Conservation (phyloP, 2,329 filamentous ascomycete species). For the Pseudogymnoascus sp. region DNA sequence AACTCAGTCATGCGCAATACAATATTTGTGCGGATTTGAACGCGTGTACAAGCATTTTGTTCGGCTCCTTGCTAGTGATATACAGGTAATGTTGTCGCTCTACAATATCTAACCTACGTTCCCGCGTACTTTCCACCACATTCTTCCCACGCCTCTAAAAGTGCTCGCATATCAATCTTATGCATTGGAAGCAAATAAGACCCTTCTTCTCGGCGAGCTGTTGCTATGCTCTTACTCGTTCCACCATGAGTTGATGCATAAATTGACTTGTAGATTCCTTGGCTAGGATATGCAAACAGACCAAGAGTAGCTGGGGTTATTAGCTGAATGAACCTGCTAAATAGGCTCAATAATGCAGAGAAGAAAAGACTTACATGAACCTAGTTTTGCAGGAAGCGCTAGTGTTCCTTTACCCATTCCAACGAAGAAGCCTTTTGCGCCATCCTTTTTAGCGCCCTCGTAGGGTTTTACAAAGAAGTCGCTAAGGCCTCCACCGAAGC, state of each 20-base stretch:
- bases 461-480: constrained; percentile 15
- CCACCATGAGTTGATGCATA: background rate
- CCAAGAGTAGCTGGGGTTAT: constrained; percentile 31
- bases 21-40: no score
- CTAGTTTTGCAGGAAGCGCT: constrained; percentile 12
- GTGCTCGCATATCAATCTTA: background rate
- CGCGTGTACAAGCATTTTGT: no score
- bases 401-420: constrained; percentile 15
- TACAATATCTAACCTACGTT: background rate
- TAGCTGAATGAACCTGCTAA: background rate
- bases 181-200: background rate
- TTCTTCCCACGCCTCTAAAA: background rate
- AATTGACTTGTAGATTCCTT: constrained; percentile 14
- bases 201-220: background rate
- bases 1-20: no score
- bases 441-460: constrained; percentile 15
- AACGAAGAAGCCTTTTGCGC: constrained; percentile 11
- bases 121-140: background rate
- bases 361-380: background rate
- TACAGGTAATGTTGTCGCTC: background rate
- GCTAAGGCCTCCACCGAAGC: constrained; percentile 13
- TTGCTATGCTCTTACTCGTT: background rate
- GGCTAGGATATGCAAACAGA: constrained; percentile 15
- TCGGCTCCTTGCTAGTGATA: no score
- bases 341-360: background rate